Evolutionary conservation across 441 rosid species (phyloP).

Genomic region (Francoa sonchifolia): DNA sequence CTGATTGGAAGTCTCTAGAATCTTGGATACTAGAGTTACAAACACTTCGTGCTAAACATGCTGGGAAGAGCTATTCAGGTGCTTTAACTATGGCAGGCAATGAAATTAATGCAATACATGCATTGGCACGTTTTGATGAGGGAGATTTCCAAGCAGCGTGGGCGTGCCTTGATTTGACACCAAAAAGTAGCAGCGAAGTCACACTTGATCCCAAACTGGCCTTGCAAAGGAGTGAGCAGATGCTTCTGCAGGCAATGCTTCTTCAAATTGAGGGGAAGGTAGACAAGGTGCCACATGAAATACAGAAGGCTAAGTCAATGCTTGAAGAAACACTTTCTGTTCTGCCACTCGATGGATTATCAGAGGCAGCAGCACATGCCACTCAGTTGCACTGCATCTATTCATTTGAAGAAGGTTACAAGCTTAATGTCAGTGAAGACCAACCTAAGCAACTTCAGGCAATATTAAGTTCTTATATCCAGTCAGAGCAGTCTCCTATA

Average conservation of each 20-base stretch:
- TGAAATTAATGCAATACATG: constrained; percentile 90
- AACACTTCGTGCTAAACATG: constrained; percentile 83
- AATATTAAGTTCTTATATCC: constrained; percentile 51
- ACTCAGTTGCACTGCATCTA: constrained; percentile 85
- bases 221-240: constrained; percentile 93
- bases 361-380: constrained; percentile 66
- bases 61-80: constrained; percentile 90
- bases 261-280: constrained; percentile 55
- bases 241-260: constrained; percentile 95
- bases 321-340: constrained; percentile 74
- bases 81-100: constrained; percentile 92
- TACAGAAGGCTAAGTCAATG: constrained; percentile 75
- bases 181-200: constrained; percentile 82
- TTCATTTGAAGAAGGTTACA: constrained; percentile 57
- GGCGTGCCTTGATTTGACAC: constrained; percentile 89
- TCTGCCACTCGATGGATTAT: constrained; percentile 75
- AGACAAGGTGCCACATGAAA: constrained; percentile 52
- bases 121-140: constrained; percentile 82
- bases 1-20: constrained; percentile 88
- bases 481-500: constrained; percentile 45
- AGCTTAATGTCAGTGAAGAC: constrained; percentile 27
- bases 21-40: constrained; percentile 85
- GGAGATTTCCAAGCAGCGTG: constrained; percentile 84
- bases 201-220: constrained; percentile 91
- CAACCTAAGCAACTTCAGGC: constrained; percentile 32